Base-by-base conservation (phyloP, 441 rosid species). In the Gossypium schwendimanii region DNA sequence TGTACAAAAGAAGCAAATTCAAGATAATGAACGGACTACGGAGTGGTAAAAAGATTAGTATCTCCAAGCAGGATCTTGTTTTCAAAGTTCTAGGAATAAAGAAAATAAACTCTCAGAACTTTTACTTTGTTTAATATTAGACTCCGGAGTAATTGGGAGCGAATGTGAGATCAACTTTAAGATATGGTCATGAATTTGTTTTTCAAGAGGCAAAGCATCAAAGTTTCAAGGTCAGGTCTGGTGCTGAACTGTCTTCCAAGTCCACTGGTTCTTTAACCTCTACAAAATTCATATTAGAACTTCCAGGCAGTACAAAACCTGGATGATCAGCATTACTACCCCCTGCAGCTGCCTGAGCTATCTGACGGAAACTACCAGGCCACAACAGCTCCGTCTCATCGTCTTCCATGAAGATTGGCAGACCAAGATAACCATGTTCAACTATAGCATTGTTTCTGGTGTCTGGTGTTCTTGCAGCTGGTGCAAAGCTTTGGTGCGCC, bases 401-500 rank as follows among this genome's bases (percentile, higher is more conserved):
- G 23, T 57, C 73, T 23, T 70, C 73, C 21, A 57, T 20, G 73
- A 20, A 70, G 26, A 70, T 54, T 2, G 64, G 73, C 4, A 57
- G 24, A 57, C 73, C 63, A 3, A 70, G 54, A 41, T 23, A 39
- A 6, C 73, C 65, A 39, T 41, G 64, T 21, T 70, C 53, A n/a
- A 41, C 60, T 21, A 49, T 54, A 21, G 65, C 65, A 57, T 33
- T 55, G 65, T 39, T 57, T 55, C 65, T 70, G 17, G 26, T 5
- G 7, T 36, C 53, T 12, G 55, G 4, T n/a, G 23, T 1, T 54
- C 53, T 55, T 41, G 53, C 82, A 0, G 72, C 54, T 11, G 82
- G 54, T 15, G 62, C 67, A 59, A 71, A 77, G 78, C 68, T 67
- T 45, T 79, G 83, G 75, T 82, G 86, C 47, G 69, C 66, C 8